Conservation (phyloP, 1,139 yeast genomes). For the Pneumocystis canis region DNA sequence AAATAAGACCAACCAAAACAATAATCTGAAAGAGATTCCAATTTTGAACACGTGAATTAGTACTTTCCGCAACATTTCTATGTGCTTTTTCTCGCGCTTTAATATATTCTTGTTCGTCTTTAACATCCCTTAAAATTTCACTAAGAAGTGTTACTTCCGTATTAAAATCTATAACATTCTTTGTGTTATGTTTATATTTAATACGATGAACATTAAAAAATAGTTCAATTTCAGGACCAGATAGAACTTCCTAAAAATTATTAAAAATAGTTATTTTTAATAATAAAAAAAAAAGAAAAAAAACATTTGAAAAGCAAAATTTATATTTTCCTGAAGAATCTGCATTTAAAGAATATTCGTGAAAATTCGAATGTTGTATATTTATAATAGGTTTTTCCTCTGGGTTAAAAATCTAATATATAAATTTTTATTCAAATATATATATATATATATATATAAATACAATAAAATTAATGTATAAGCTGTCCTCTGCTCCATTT, state of each 20-base stretch:
- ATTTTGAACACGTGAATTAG: slow-evolving; percentile 93
- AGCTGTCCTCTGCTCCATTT: slow-evolving; percentile 29
- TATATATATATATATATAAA: background rate
- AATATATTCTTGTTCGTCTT: slow-evolving; percentile 75
- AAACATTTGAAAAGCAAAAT: slow-evolving; percentile 87
- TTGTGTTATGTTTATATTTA: slow-evolving; percentile 31
- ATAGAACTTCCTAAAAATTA: slow-evolving; percentile 20
- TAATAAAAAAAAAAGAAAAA: slow-evolving; percentile 39
- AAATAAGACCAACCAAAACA: slow-evolving; percentile 71
- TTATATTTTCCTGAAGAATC: slow-evolving; percentile 56
- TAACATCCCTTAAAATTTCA: slow-evolving; percentile 69
- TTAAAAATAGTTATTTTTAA: background rate
- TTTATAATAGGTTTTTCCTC: slow-evolving; percentile 35
- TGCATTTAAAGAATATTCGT: slow-evolving; percentile 60
- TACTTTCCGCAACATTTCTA: slow-evolving; percentile 90
- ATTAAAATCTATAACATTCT: background rate
- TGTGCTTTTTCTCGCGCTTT: slow-evolving; percentile 94
- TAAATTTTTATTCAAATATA: background rate
- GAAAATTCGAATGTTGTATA: slow-evolving; percentile 52
- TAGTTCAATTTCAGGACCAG: slow-evolving; percentile 66
- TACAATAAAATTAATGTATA: slow-evolving; percentile 40
- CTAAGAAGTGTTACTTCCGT: slow-evolving; percentile 65
- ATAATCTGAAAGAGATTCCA: slow-evolving; percentile 88
- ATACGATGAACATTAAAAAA: slow-evolving; percentile 93
- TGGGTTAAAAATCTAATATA: slow-evolving; percentile 38